Conservation (phyloP, 2,329 filamentous ascomycete species). For the Blastomyces gilchristii region DNA sequence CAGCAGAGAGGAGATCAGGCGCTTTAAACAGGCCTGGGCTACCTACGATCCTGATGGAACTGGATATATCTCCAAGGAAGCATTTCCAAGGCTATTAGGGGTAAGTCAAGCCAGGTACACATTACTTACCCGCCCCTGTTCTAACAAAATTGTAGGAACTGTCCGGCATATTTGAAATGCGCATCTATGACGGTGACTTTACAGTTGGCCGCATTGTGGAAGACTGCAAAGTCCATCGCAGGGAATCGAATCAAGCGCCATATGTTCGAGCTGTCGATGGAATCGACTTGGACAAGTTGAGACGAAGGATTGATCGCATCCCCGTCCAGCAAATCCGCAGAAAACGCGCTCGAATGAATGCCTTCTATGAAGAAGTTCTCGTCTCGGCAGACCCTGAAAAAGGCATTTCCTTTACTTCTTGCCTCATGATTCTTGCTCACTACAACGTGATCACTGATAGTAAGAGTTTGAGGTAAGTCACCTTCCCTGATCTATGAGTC, state of each 20-base stretch:
- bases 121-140: background rate
- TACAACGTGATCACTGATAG: slow-evolving; percentile 98
- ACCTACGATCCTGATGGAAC: slow-evolving; percentile 86
- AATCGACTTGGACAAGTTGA: slow-evolving; percentile 66
- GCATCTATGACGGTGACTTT: slow-evolving; percentile 85
- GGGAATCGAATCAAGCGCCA: slow-evolving; percentile 33
- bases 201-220: slow-evolving; percentile 81
- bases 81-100: slow-evolving; percentile 76
- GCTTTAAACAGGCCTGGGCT: slow-evolving; percentile 98
- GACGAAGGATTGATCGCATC: slow-evolving; percentile 59
- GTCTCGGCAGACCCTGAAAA: slow-evolving; percentile 81
- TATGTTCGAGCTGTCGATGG: slow-evolving; percentile 39
- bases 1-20: slow-evolving; percentile 83
- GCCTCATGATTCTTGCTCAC: slow-evolving; percentile 91
- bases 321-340: slow-evolving; percentile 65
- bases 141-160: slow-evolving; percentile 49
- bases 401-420: slow-evolving; percentile 82
- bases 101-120: slow-evolving; percentile 35
- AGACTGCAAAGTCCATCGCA: slow-evolving; percentile 56
- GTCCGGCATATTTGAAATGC: slow-evolving; percentile 93
- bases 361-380: slow-evolving; percentile 95
- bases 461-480: slow-evolving; percentile 69
- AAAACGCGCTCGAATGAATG: slow-evolving; percentile 69
- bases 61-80: slow-evolving; percentile 81
- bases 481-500: background rate